These are phyloP conservation scores for Sarcodon aspratus DNA, from an alignment of 768 basidiomycete species.

Conservation along the genomic window DNA sequence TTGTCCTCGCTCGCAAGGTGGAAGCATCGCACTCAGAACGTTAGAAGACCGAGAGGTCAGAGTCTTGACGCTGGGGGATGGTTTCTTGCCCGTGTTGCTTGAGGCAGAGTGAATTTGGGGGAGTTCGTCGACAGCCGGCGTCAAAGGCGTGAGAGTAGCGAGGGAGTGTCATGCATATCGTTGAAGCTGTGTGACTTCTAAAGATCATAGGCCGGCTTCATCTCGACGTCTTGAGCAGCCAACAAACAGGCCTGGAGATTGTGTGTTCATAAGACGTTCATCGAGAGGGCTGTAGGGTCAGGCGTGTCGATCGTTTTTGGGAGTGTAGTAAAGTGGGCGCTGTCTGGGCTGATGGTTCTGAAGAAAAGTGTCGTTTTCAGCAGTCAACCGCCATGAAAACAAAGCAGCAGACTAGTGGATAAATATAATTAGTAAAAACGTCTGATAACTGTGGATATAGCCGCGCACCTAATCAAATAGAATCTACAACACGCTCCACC, in stretches of 20 bases:
- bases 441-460: no score
- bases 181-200: slow-evolving; percentile 13
- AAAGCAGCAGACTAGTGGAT: no score
- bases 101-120: slow-evolving; percentile 35
- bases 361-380: slow-evolving; percentile 67
- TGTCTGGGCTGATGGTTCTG: slow-evolving; percentile 64
- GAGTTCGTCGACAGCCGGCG: slow-evolving; percentile 29
- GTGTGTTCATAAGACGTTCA: slow-evolving; percentile 49
- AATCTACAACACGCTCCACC: no score
- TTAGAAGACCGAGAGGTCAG: slow-evolving; percentile 36
- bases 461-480: no score
- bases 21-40: slow-evolving; percentile 49
- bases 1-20: slow-evolving; percentile 9
- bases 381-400: slow-evolving; percentile 65
- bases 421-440: no score
- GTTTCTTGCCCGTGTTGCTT: slow-evolving; percentile 27
- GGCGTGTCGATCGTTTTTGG: no score
- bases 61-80: slow-evolving; percentile 52
- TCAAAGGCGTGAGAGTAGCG: slow-evolving; percentile 27
- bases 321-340: no score
- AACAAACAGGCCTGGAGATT: slow-evolving; percentile 19
- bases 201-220: slow-evolving; percentile 14
- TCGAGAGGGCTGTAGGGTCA: no score
- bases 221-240: slow-evolving; percentile 18
- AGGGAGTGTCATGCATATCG: slow-evolving; percentile 16